phyloP scores from a whole-genome alignment of 805 yeast species.

The Candida silvicultrix region DNA sequence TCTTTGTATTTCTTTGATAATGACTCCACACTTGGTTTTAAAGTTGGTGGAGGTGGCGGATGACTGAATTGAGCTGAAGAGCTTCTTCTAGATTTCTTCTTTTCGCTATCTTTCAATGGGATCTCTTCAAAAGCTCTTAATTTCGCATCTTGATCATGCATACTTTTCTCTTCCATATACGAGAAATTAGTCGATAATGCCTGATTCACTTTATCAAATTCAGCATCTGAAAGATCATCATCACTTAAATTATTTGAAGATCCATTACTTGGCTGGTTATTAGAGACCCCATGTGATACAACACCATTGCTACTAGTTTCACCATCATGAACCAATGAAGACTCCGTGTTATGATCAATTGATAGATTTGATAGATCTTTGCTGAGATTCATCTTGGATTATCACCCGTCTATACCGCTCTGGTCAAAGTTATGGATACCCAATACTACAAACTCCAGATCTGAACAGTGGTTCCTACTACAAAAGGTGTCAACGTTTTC shows the following conservation, averaged over 20 bases:
- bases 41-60: slow-evolving; percentile 33
- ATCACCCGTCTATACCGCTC: background rate
- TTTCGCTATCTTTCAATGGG: slow-evolving; percentile 25
- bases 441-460: background rate
- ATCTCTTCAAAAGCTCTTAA: slow-evolving; percentile 45
- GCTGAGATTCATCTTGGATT: background rate
- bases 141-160: slow-evolving; percentile 65
- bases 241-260: background rate
- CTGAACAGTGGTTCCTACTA: background rate
- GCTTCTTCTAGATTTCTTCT: slow-evolving; percentile 22
- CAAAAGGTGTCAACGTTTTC: background rate
- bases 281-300: background rate
- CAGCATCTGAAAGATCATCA: slow-evolving; percentile 11
- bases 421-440: background rate
- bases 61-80: slow-evolving; percentile 29
- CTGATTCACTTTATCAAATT: slow-evolving; percentile 16
- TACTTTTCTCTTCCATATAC: slow-evolving; percentile 54
- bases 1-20: slow-evolving; percentile 14
- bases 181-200: slow-evolving; percentile 49
- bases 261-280: background rate
- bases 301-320: background rate
- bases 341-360: background rate
- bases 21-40: slow-evolving; percentile 8
- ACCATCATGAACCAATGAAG: background rate
- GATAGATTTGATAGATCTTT: slow-evolving; percentile 3